Evolutionary conservation across 2,329 filamentous ascomycete species (phyloP), one percentile per base, ranked within the genome.

Genomic region (Colletotrichum melonis): DNA sequence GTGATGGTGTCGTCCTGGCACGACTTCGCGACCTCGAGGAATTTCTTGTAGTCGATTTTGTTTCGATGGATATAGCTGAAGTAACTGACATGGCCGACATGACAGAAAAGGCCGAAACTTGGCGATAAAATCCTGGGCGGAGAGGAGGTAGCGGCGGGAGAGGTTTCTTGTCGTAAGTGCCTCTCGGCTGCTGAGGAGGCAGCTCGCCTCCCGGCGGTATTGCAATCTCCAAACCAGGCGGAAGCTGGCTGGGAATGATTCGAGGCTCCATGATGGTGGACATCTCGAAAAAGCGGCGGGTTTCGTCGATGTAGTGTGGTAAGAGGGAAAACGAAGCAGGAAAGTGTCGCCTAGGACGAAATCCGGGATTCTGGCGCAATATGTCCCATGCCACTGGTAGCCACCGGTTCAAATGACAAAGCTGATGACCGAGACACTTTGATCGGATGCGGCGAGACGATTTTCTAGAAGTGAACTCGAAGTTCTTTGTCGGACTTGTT

Each of bases 81-180:
- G 62, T 42, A 52, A 65, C 19, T 5, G 62, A 57, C 54, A 54
- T 22, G 67, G 32, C 30, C 12, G 67, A 62, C 32, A 57, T 62
- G 56, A 74, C 30, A 11, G 73, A 70, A 55, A 42, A 56, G 12
- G 56, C 59, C n/a, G 65, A 69, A 12, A 74, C 46, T 35, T 74
- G 63, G 22, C 63, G 72, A n/a, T 46, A 66, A 32, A 66, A 28
- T 2, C 58, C 62, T 16, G 71, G 71, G 8, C 49, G 49, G 32
- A 63, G 28, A 65, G 67, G 55, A 14, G 79, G 79, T 9, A 78
- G 62, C 5, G 78, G 77, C 19, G 79, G 79, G 3, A 81, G 73
- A 4, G 78, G 76, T 55, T 76, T 80, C 52, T 59, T 76, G 49
- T 76, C 69, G 67, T 81, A 80, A n/a, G 57, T 67, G 28, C 56